A percentile compares a stretch with the other conserved stretches of the same genome.
phyloP scores from a whole-genome alignment of 306 rosid genomes.

The Vigna unguiculata region DNA sequence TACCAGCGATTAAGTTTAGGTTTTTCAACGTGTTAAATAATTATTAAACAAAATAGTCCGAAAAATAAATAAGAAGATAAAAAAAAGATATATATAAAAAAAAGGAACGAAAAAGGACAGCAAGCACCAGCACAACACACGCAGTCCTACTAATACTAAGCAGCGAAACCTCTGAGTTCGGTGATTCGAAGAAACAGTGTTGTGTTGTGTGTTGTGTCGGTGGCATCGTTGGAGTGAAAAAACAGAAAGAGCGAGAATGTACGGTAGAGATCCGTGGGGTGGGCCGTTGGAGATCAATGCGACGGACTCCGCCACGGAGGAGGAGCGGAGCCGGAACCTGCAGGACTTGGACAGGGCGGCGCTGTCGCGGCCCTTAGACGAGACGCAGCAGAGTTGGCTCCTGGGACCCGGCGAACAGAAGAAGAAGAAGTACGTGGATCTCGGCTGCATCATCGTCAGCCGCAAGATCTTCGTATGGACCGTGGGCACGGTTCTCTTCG shows the following conservation, averaged over 20 bases:
- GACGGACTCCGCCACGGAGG: constrained; percentile 93
- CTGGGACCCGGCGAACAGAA: constrained; percentile 93
- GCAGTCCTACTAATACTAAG: background rate
- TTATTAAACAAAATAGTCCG: background rate
- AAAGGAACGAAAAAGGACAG: constrained; percentile 13
- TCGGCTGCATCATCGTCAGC: constrained; percentile 92
- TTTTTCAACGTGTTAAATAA: no score
- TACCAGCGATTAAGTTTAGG: no score
- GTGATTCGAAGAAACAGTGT: background rate
- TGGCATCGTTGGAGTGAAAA: background rate
- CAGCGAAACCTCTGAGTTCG: background rate
- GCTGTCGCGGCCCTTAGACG: constrained; percentile 84
- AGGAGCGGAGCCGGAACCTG: constrained; percentile 89
- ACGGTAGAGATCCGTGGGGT: constrained; percentile 99
- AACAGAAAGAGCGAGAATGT: constrained; percentile 52
- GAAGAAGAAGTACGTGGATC: constrained; percentile 99
- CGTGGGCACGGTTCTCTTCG: constrained; percentile 61
- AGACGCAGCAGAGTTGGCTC: constrained; percentile 98
- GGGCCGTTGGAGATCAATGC: constrained; percentile 95
- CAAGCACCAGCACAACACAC: constrained; percentile 3
- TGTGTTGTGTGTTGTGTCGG: constrained; percentile 28
- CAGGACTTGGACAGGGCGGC: constrained; percentile 92
- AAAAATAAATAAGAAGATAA: no score
- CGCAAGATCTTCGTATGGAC: constrained; percentile 97
- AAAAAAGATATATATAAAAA: background rate